Base-by-base conservation (phyloP, 331 rosid species). In the Acacia concinna region DNA sequence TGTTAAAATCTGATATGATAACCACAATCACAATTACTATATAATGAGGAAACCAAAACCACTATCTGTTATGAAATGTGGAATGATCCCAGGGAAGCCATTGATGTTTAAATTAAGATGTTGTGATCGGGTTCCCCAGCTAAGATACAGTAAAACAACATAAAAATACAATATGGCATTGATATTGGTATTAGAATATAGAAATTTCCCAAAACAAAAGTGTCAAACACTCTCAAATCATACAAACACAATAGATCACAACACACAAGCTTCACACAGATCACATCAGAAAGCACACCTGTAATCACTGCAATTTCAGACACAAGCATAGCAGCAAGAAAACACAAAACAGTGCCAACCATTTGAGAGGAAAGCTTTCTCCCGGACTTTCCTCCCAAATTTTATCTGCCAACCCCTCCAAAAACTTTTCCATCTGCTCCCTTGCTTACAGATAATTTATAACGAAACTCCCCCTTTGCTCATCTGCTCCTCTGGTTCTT, bases 1-100 rank as follows among this genome's bases (percentile, higher is more conserved):
- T 95, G 82, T 81, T 52, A 79, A 93, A 88, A 87, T 93, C 97
- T 95, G 13, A 44, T 56, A 74, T 59, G 54, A 65, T 71, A 40
- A 79, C 75, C 81, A 66, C 68, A 23, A 68, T 80, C 27, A 85
- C 77, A 34, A 80, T 68, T 51, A 75, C 73, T 70, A 77, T 27
- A 46, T 43, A 8, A 44, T 5, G 18, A 70, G 41, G 37, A 75
- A 75, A 78, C 78, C 46, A 56, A 85, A 78, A 51, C 35, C 32
- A 38, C 51, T 62, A 13, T 79, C 56, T 32, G 43, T 25, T 30
- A 14, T 34, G 52, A 59, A 7, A 51, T 32, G 43, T 49, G 31
- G 62, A 20, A 21, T 54, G 74, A 35, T 23, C 40, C 27, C 23
- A 68, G 38, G 78, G 69, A 73, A 57, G 30, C 65, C 54, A 62